Base-by-base conservation (phyloP, 345 rosid genomes). In the Citrus reticulata region DNA sequence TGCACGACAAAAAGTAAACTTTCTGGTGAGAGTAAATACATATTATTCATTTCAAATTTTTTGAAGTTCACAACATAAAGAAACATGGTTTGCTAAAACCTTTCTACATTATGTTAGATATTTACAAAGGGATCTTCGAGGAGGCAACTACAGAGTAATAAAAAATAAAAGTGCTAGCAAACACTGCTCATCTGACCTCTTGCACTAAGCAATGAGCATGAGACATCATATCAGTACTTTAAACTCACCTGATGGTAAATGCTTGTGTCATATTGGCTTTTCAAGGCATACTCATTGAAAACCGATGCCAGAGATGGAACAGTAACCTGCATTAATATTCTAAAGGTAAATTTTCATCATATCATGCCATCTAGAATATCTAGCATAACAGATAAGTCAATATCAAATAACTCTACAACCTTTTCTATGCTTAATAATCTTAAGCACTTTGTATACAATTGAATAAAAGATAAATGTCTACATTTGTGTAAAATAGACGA, bases 181-280 rank as follows among this genome's bases (percentile, higher is more conserved):
- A 11, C 51, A 46, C 51, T 3, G 4, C 13, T 46, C 51, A 46
- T 46, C 4, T 29, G 58, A 63, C 30, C 27, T 20, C 64, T 30
- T 72, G 64, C 29, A 22, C 46, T 22, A 55, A 70, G 74, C 27
- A 9, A 35, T 19, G 30, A 70, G 11, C 29, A 70, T 49, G 60
- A 49, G 9, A 70, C 2, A n/a, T 22, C 64, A 54, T 34, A 57
- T 70, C 63, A 55, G 29, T 10, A 35, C 24, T 7, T 10, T 46
- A 70, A 77, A 60, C 70, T 84, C 57, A 89, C 92, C 90, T 89
- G 92, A 80, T 87, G 92, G 79, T 89, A 89, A 64, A 89, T 89
- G 68, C 92, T 89, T 39, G 92, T 89, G 6, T 89, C 90, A 73
- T 77, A 89, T 78, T 89, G 90, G 64, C 90, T 87, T 88, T 89